Evolutionary conservation across 352 stramenopile species (phyloP).

Genomic region (Phytophthora parvispora): DNA sequence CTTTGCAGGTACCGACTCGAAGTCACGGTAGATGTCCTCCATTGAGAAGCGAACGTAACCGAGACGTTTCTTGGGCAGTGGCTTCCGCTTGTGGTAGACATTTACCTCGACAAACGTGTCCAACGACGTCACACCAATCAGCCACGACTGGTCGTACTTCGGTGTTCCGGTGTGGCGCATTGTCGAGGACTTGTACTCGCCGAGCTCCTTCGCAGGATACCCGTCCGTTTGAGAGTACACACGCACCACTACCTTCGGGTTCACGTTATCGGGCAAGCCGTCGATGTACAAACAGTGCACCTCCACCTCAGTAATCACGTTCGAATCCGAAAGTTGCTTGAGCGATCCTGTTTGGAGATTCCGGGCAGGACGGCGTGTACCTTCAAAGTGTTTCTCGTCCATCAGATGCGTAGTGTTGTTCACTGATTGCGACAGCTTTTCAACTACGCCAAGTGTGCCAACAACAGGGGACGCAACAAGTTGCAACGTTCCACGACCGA

Average conservation of each 20-base stretch:
- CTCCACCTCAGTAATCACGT: slow-evolving; percentile 89
- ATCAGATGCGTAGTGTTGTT: slow-evolving; percentile 91
- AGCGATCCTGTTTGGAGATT: slow-evolving; percentile 66
- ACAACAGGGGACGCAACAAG: slow-evolving; percentile 86
- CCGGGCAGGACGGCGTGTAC: slow-evolving; percentile 77
- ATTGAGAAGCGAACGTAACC: slow-evolving; percentile 81
- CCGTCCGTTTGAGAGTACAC: slow-evolving; percentile 66
- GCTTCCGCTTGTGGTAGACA: slow-evolving; percentile 89
- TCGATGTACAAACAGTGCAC: slow-evolving; percentile 80
- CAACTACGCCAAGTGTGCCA: slow-evolving; percentile 81
- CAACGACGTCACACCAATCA: slow-evolving; percentile 74
- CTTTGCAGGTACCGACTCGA: slow-evolving; percentile 78
- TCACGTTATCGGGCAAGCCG: slow-evolving; percentile 74
- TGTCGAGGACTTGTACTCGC: slow-evolving; percentile 81
- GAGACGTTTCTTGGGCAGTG: slow-evolving; percentile 83
- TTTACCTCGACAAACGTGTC: slow-evolving; percentile 87
- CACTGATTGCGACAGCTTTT: slow-evolving; percentile 87
- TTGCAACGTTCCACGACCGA: slow-evolving; percentile 83
- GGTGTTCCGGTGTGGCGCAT: slow-evolving; percentile 66
- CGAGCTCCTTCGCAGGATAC: slow-evolving; percentile 57
- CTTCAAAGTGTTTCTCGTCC: slow-evolving; percentile 84
- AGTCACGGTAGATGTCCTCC: slow-evolving; percentile 90
- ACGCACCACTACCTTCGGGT: slow-evolving; percentile 74
- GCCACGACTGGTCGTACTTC: slow-evolving; percentile 89
- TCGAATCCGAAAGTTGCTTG: slow-evolving; percentile 84